A percentile compares a stretch with the other conserved stretches of the same genome.
phyloP scores from a whole-genome alignment of 768 basidiomycete species.

The Phanerochaete sordida region DNA sequence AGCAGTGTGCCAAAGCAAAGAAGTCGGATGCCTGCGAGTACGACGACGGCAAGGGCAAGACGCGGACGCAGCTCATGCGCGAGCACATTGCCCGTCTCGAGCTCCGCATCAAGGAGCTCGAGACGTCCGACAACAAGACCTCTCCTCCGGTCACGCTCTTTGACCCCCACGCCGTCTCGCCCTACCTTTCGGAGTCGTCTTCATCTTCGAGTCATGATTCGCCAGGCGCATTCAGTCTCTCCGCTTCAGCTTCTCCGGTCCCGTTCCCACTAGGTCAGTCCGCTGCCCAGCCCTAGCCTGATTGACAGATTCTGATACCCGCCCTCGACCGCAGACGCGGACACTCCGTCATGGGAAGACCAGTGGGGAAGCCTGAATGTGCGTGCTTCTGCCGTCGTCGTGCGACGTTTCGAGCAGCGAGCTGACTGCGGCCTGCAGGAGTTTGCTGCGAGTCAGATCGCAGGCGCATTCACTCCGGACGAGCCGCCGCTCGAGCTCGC shows the following conservation, averaged over 20 bases:
- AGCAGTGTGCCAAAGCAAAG: conserved; percentile 76
- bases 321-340: conserved; percentile 13
- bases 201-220: conserved; percentile 32
- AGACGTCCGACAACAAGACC: conserved; percentile 69
- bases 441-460: conserved; percentile 11
- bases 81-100: conserved; percentile 76
- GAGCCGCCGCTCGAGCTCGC: conserved; percentile 47
- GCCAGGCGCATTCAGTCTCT: conserved; percentile 27
- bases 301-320: neutral
- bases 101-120: conserved; percentile 67
- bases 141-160: conserved; percentile 68
- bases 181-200: conserved; percentile 28
- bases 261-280: conserved; percentile 33
- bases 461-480: conserved; percentile 18
- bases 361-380: conserved; percentile 22
- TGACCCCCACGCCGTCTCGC: conserved; percentile 51
- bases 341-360: conserved; percentile 20
- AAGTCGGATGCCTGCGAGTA: conserved; percentile 74
- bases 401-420: neutral
- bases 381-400: neutral
- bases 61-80: conserved; percentile 72
- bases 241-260: conserved; percentile 29
- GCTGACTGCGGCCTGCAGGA: conserved; percentile 14
- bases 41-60: conserved; percentile 83
- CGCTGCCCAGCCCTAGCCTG: neutral